Evolutionary conservation across 371 early-diverging fungal genomes (phyloP).

Genomic region (Mucor mucedo): DNA sequence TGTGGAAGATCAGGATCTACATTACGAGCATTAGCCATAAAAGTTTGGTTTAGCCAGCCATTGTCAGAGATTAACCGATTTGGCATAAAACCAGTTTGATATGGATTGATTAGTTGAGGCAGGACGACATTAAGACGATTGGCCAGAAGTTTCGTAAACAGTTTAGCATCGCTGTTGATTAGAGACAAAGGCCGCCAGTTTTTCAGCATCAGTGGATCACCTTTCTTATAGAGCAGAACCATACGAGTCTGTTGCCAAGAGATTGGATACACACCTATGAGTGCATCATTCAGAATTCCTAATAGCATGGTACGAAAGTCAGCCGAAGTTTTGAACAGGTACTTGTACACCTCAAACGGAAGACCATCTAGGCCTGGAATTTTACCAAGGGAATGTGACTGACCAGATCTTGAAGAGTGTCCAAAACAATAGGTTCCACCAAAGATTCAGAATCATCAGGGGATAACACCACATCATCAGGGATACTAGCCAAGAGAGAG

Average conservation of each 20-base stretch:
- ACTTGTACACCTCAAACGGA: too few species aligned
- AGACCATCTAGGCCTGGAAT: slow-evolving; percentile 14
- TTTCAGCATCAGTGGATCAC: not conserved
- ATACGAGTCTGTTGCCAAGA: slow-evolving; percentile 5
- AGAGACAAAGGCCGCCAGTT: slow-evolving; percentile 33
- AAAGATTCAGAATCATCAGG: not conserved
- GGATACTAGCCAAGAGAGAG: not conserved
- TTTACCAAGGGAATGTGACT: not conserved
- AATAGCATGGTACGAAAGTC: not conserved
- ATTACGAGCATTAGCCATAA: not conserved
- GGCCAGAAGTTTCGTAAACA: not conserved
- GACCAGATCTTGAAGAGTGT: not conserved
- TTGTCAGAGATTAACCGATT: slow-evolving; percentile 15
- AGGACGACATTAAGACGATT: too few species aligned
- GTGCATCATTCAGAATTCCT: not conserved
- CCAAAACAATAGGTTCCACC: not conserved
- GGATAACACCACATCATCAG: too few species aligned
- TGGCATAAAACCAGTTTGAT: slow-evolving; percentile 17
- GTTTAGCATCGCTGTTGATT: slow-evolving; percentile 8
- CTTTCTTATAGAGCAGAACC: slow-evolving; percentile 12
- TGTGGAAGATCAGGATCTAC: too few species aligned
- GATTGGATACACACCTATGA: not conserved
- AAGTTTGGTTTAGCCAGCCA: not conserved
- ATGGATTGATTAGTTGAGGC: not conserved
- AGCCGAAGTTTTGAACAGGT: not conserved